Conservation (phyloP, 2,329 filamentous ascomycete species). For the Ceratocystis variospora region DNA sequence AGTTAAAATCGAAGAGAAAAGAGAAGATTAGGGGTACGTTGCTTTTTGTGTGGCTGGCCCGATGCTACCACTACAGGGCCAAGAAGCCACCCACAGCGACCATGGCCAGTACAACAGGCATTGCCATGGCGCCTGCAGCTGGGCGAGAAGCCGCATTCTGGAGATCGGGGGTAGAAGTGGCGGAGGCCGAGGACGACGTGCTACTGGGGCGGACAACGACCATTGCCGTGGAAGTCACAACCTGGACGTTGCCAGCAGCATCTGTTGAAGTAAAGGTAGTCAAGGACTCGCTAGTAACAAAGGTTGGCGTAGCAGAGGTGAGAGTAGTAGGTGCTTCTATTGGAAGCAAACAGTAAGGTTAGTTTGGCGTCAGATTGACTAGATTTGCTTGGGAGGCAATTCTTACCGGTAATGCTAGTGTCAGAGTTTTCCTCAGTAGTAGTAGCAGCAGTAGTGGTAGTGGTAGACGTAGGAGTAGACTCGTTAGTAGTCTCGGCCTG, state of each 20-base stretch:
- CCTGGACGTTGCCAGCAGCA: slow-evolving; percentile 32
- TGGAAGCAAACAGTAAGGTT: slow-evolving; percentile 23
- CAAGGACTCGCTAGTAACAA: slow-evolving; percentile 26
- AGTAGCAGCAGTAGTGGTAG: slow-evolving; percentile 13
- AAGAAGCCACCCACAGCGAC: slow-evolving; percentile 23
- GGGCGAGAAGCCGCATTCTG: slow-evolving; percentile 28
- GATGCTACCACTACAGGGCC: neutral
- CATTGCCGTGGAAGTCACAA: slow-evolving; percentile 37
- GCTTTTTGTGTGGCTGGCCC: neutral
- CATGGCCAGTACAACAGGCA: slow-evolving; percentile 14
- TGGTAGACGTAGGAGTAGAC: slow-evolving; percentile 10
- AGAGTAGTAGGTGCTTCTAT: slow-evolving; percentile 20
- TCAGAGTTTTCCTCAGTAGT: slow-evolving; percentile 24
- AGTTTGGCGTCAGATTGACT: slow-evolving; percentile 15
- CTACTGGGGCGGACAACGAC: slow-evolving; percentile 32
- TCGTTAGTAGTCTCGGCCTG: slow-evolving; percentile 16
- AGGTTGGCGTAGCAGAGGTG: slow-evolving; percentile 26
- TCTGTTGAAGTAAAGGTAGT: slow-evolving; percentile 35
- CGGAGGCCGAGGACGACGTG: slow-evolving; percentile 20
- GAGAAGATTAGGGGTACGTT: neutral
- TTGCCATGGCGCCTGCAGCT: slow-evolving; percentile 19
- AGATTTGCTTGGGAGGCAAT: slow-evolving; percentile 13
- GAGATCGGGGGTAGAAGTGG: slow-evolving; percentile 25
- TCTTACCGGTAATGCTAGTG: slow-evolving; percentile 18
- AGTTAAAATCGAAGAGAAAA: neutral